Evolutionary conservation across 2,329 filamentous ascomycete genomes (phyloP).

Genomic region (Fonsecaea multimorphosa): DNA sequence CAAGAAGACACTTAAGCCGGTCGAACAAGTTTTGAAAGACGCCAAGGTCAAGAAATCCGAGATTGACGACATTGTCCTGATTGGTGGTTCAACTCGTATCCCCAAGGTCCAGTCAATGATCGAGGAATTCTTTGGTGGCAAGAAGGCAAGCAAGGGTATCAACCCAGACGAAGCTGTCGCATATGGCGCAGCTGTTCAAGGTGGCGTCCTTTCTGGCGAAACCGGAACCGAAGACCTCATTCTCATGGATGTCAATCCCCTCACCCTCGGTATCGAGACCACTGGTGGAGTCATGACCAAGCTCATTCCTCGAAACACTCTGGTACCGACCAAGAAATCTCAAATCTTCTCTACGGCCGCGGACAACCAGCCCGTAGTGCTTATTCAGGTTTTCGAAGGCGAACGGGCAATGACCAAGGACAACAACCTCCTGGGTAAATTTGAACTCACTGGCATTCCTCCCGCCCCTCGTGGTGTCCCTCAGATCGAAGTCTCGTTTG

Average conservation of each 20-base stretch:
- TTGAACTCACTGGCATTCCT: conserved; percentile 95
- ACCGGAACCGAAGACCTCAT: conserved; percentile 79
- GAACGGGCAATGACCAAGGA: conserved; percentile 94
- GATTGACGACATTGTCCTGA: conserved; percentile 94
- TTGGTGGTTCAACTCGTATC: conserved; percentile 98
- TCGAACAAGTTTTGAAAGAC: conserved; percentile 98
- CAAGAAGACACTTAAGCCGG: conserved; percentile 98
- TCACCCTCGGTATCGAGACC: conserved; percentile 96
- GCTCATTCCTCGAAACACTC: conserved; percentile 91
- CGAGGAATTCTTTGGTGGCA: conserved; percentile 92
- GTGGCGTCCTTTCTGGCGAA: conserved; percentile 91
- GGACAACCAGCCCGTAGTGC: conserved; percentile 93
- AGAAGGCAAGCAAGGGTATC: conserved; percentile 99
- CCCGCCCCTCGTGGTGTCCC: conserved; percentile 94
- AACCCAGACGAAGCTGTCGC: conserved; percentile 99
- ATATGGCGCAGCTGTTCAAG: conserved; percentile 96
- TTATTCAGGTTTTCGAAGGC: conserved; percentile 95
- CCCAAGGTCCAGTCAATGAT: conserved; percentile 95
- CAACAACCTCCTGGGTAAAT: conserved; percentile 97
- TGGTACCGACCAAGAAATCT: conserved; percentile 93
- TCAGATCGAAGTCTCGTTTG: conserved; percentile 97
- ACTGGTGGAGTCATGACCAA: conserved; percentile 98
- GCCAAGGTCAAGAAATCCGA: conserved; percentile 96
- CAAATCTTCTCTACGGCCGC: conserved; percentile 97
- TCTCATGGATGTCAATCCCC: conserved; percentile 96